A percentile compares a stretch with the other conserved stretches of the same genome.
Evolutionary conservation across 495 filamentous ascomycete genomes (phyloP).

Genomic region (Chlorociboria aeruginascens): DNA sequence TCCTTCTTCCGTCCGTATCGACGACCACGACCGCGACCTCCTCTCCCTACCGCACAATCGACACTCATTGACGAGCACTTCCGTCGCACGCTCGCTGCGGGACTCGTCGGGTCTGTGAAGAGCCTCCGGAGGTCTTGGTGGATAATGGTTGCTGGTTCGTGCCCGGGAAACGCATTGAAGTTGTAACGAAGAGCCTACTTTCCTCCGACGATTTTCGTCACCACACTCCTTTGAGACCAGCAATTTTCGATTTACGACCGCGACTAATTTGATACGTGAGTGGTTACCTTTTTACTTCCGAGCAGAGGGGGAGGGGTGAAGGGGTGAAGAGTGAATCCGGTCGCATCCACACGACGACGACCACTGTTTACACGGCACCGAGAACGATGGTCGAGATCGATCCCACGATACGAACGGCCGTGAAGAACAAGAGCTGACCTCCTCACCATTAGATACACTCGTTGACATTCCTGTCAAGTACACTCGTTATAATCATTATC

Average conservation of each 20-base stretch:
- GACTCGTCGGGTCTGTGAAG: constrained; percentile 4
- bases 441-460: constrained; percentile 31
- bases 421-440: constrained; percentile 21
- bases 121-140: constrained; percentile 20
- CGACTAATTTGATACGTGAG: constrained; percentile 18
- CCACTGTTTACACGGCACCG: constrained; percentile 5
- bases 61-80: constrained; percentile 13
- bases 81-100: constrained; percentile 9
- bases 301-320: constrained; percentile 12
- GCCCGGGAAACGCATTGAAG: constrained; percentile 11
- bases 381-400: constrained; percentile 21
- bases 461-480: constrained; percentile 51
- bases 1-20: constrained; percentile 2
- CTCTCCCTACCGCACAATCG: constrained; percentile 1
- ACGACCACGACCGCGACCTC: constrained; percentile 2
- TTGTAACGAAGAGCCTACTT: constrained; percentile 6
- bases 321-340: constrained; percentile 13
- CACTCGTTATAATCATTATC: constrained; percentile 41
- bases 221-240: constrained; percentile 32
- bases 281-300: constrained; percentile 3
- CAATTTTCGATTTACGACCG: constrained; percentile 10
- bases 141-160: constrained; percentile 20
- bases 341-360: constrained; percentile 1
- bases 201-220: constrained; percentile 27
- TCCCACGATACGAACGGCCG: constrained; percentile 22